Base-by-base conservation (phyloP, 164 flowering plant species). In the Cinnamomum chago region DNA sequence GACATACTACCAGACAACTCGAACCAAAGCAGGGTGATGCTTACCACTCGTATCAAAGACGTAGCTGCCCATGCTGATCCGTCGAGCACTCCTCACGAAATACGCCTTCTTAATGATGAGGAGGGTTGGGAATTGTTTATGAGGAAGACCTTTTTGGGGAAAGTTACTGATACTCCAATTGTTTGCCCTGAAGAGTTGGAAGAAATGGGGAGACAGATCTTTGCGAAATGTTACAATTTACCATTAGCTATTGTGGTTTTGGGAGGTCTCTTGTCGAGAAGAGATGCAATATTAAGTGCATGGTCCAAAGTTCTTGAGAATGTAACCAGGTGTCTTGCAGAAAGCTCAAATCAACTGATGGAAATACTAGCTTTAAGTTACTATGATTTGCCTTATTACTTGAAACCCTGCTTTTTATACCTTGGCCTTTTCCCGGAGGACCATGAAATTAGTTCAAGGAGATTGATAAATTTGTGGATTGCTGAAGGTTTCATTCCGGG, bases 181-280 rank as follows among this genome's bases (percentile, higher is more conserved):
- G 6, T 23, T 64, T 64, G 14, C 67, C 17, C 33, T 5, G 5
- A 22, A 7, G 13, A 64, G 23, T 64, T 13, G 24, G 67, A 64
- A 28, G 14, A 22, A 15, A 22, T 23, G 2, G 33, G 22, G 15
- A 64, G 25, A 23, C 17, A 25, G 67, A 14, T 23, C 22, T 11
- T 47, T 9, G 12, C 13, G 2, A 58, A 76, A 79, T 68, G 89
- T 83, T 70, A 79, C 84, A 51, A 86, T 85, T 4, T 76, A 75
- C 28, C 83, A 82, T 70, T 88, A 47, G 87, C 88, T 20, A 80
- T 84, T 76, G 84, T 80, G 73, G 85, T 85, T 11, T 77, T 87
- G 3, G 91, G 84, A 64, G 86, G 91, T n/a, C 68, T 88, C 7
- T 76, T 88, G 82, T 80, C 82, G 0, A 81, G 78, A 23, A 83